Conservation (phyloP, 495 filamentous ascomycete species). For the Aspergillus taichungensis region DNA sequence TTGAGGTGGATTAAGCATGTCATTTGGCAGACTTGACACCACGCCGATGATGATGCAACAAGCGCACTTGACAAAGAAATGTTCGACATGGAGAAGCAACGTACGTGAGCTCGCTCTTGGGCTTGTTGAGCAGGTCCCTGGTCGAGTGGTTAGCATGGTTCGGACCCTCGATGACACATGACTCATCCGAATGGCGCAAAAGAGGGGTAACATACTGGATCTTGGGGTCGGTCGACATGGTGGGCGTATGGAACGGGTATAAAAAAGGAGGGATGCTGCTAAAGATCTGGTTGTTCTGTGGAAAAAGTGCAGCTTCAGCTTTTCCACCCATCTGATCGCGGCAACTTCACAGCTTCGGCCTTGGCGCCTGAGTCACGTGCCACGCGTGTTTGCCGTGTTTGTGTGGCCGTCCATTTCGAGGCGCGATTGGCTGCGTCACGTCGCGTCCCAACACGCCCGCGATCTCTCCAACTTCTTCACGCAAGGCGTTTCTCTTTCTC, state of each 20-base stretch:
- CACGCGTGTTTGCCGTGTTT: constrained; percentile 16
- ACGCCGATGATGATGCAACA: neutral
- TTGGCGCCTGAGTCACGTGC: constrained; percentile 12
- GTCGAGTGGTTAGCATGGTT: constrained; percentile 7
- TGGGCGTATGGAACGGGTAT: constrained; percentile 27
- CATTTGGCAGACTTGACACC: neutral
- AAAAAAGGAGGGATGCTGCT: neutral
- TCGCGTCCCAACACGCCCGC: constrained; percentile 35
- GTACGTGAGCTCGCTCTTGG: constrained; percentile 72
- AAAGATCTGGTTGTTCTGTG: neutral
- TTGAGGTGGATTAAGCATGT: neutral
- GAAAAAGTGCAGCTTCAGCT: no score
- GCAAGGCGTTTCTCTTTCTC: constrained; percentile 30
- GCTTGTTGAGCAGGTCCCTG: constrained; percentile 76
- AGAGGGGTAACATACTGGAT: constrained; percentile 53
- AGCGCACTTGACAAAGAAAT: neutral
- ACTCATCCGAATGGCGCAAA: constrained; percentile 9
- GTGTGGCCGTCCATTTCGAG: constrained; percentile 6
- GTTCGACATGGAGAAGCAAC: constrained; percentile 21
- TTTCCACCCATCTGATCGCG: neutral
- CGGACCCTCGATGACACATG: constrained; percentile 21
- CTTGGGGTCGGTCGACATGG: constrained; percentile 64
- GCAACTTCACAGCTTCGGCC: neutral
- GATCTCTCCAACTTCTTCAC: constrained; percentile 31
- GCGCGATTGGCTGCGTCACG: constrained; percentile 40